Percentiles rank a stretch among this genome's conserved stretches.
Conservation (phyloP, 2,329 filamentous ascomycete species). For the Cladobotryum mycophilum region DNA sequence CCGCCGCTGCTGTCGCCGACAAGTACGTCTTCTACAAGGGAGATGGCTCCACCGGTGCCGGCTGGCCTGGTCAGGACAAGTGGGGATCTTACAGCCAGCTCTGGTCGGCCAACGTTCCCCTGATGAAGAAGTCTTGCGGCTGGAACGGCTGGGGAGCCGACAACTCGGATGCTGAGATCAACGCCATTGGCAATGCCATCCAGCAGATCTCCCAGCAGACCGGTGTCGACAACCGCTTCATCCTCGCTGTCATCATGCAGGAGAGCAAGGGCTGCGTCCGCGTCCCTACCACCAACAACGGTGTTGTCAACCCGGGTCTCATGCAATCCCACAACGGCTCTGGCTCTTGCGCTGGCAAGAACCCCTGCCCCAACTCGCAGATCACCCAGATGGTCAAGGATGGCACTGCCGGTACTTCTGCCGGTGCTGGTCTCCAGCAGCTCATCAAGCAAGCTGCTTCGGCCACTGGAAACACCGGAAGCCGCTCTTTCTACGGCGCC, state of each 20-base stretch:
- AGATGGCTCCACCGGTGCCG: conserved; percentile 15
- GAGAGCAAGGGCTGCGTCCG: conserved; percentile 41
- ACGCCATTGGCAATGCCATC: conserved; percentile 22
- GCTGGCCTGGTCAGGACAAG: conserved; percentile 16
- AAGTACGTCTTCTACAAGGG: conserved; percentile 15
- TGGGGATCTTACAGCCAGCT: conserved; percentile 17
- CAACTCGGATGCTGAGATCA: conserved; percentile 30
- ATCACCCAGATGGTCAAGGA: conserved; percentile 32
- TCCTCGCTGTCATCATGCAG: conserved; percentile 39
- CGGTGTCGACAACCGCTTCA: conserved; percentile 34
- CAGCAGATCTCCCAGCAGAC: conserved; percentile 22
- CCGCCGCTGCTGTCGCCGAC: conserved; percentile 9
- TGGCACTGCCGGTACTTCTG: conserved; percentile 34
- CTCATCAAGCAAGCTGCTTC: conserved; percentile 2
- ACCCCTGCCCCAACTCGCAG: conserved; percentile 21
- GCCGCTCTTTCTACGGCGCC: conserved; percentile 15
- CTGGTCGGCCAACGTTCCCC: conserved; percentile 15
- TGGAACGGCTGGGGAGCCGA: conserved; percentile 15
- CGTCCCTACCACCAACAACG: conserved; percentile 34
- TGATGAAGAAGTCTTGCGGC: conserved; percentile 13
- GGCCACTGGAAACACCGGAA: background rate
- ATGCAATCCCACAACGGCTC: conserved; percentile 34
- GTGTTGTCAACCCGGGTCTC: conserved; percentile 37
- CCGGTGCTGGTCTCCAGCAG: conserved; percentile 33
- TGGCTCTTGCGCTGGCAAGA: conserved; percentile 31